phyloP scores from a whole-genome alignment of 805 yeast genomes.

The Hanseniaspora valbyensis region DNA sequence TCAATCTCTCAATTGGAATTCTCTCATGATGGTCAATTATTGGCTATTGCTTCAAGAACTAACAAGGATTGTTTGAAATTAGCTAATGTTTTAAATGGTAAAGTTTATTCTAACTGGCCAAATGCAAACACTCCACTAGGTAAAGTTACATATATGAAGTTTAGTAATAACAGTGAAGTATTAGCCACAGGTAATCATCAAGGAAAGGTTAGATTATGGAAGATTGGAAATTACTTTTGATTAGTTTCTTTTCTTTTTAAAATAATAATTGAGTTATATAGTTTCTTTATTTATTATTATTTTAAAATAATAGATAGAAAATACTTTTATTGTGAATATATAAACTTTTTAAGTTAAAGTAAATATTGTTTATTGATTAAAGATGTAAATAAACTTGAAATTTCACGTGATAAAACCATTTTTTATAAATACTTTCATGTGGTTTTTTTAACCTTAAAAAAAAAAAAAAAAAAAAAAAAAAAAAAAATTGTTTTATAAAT shows the following conservation, averaged over 20 bases:
- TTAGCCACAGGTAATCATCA: conserved; percentile 82
- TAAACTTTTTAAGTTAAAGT: background rate
- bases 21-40: conserved; percentile 77
- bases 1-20: conserved; percentile 64
- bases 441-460: no score
- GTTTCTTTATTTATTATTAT: background rate
- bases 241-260: conserved; percentile 18
- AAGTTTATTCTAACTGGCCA: conserved; percentile 92
- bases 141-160: conserved; percentile 69
- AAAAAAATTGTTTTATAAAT: no score
- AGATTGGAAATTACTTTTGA: conserved; percentile 60
- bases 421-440: no score
- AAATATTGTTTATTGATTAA: background rate
- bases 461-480: background rate
- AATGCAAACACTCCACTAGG: conserved; percentile 94
- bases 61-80: conserved; percentile 75
- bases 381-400: background rate
- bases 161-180: conserved; percentile 73
- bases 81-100: conserved; percentile 77
- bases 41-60: conserved; percentile 75
- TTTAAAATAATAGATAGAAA: no score
- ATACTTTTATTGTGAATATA: background rate
- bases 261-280: background rate
- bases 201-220: conserved; percentile 84
- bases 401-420: no score